Evolutionary conservation across 1,284 basidiomycete genomes (phyloP).

Genomic region (Sanghuangporus weigelae): DNA sequence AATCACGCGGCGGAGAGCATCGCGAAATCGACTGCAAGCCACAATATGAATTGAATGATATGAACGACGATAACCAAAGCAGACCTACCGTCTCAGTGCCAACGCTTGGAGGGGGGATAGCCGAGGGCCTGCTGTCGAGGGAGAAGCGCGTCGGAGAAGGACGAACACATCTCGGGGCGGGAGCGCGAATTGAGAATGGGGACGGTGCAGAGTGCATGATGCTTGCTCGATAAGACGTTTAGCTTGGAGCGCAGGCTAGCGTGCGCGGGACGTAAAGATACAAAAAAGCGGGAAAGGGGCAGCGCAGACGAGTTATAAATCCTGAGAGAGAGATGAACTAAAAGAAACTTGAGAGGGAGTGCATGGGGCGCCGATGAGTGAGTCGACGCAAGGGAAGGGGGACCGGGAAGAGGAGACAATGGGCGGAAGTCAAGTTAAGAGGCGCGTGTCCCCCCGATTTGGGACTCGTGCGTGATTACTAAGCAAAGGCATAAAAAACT

Average conservation of each 20-base stretch:
- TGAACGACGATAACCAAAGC: neutral
- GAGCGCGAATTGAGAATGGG: conserved; percentile 21
- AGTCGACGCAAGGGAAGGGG: neutral
- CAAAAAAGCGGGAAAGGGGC: conserved; percentile 2
- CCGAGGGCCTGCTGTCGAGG: conserved; percentile 20
- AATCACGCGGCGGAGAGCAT: conserved; percentile 4
- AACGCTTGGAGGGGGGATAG: conserved; percentile 2
- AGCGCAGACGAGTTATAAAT: conserved; percentile 8
- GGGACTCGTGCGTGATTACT: neutral
- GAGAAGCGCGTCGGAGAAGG: conserved; percentile 24
- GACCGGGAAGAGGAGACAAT: neutral
- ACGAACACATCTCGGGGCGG: conserved; percentile 29
- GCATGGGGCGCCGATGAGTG: conserved; percentile 3
- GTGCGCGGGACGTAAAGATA: conserved; percentile 9
- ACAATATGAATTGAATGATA: neutral
- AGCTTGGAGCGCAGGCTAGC: neutral
- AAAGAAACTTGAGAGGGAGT: conserved; percentile 3
- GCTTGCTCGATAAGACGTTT: conserved; percentile 7
- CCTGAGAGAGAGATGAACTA: conserved; percentile 9
- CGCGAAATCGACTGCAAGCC: conserved; percentile 5
- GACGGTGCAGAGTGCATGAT: conserved; percentile 14
- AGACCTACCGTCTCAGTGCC: conserved; percentile 2
- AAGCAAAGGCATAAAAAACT: neutral
- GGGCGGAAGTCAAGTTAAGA: conserved; percentile 4
- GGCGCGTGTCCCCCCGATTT: conserved; percentile 1